These are phyloP conservation scores for Metschnikowia gruessii DNA, from an alignment of 805 yeast genomes.

Conservation along the genomic window DNA sequence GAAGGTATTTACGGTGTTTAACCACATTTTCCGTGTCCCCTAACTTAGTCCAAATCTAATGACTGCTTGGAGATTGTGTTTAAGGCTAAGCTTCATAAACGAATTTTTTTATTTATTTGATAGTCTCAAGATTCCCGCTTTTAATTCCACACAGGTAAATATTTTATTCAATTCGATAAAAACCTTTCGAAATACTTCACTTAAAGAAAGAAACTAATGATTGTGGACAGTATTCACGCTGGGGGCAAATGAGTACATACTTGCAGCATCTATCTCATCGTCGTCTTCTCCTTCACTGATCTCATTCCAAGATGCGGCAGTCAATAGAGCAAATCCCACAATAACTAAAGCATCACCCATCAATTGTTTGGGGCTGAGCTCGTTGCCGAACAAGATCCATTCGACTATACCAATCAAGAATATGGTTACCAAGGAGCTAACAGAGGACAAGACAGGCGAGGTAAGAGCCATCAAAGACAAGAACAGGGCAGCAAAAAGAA, in stretches of 20 bases:
- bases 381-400: constrained; percentile 62
- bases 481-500: constrained; percentile 68
- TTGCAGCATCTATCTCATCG: constrained; percentile 42
- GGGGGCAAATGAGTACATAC: constrained; percentile 42
- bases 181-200: not conserved
- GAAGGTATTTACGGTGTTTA: too few species aligned
- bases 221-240: constrained; percentile 23
- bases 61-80: too few species aligned
- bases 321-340: constrained; percentile 64
- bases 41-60: too few species aligned
- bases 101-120: too few species aligned
- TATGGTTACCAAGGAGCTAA: constrained; percentile 65
- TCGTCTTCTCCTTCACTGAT: constrained; percentile 49
- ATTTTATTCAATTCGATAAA: not conserved
- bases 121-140: too few species aligned
- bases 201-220: not conserved
- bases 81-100: too few species aligned
- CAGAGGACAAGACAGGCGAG: constrained; percentile 77
- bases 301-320: constrained; percentile 64
- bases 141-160: not conserved
- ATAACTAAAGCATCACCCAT: constrained; percentile 69
- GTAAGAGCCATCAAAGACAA: constrained; percentile 79
- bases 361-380: constrained; percentile 53
- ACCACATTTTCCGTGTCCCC: too few species aligned
- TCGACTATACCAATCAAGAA: constrained; percentile 76